Evolutionary conservation across 106 monocot species (phyloP).

Genomic region (Amphibolis antarctica): DNA sequence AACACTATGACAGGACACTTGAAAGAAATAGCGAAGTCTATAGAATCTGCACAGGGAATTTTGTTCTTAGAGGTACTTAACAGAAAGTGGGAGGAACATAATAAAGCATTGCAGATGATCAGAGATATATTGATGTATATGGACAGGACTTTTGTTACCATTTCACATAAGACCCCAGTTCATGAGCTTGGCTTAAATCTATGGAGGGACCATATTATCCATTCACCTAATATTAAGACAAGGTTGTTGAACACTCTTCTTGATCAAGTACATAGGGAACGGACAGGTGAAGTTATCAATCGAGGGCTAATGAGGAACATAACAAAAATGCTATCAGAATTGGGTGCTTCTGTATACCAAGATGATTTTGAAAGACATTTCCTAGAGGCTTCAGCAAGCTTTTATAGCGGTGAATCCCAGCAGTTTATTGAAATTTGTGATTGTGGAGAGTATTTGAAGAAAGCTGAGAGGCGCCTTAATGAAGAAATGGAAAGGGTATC

Average conservation of each 20-base stretch:
- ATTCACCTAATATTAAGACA: conserved; percentile 44
- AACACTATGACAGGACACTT: conserved; percentile 72
- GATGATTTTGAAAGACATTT: conserved; percentile 88
- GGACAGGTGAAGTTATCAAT: conserved; percentile 81
- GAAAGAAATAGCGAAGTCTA: conserved; percentile 57
- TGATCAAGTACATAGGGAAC: conserved; percentile 62
- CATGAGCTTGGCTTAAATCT: conserved; percentile 86
- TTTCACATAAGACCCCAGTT: conserved; percentile 47
- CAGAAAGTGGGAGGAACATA: conserved; percentile 85
- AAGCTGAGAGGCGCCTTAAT: conserved; percentile 73
- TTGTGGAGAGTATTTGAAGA: conserved; percentile 79
- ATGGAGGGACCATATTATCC: conserved; percentile 77
- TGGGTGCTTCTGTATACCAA: conserved; percentile 67
- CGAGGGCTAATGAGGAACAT: conserved; percentile 75
- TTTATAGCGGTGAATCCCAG: conserved; percentile 80
- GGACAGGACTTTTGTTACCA: conserved; percentile 80
- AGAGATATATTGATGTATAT: conserved; percentile 97
- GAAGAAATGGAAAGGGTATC: conserved; percentile 93
- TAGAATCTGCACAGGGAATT: conserved; percentile 76
- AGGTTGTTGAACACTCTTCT: conserved; percentile 64
- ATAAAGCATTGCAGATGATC: conserved; percentile 92
- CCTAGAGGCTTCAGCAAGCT: conserved; percentile 63
- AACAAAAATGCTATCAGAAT: conserved; percentile 84
- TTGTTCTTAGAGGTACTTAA: conserved; percentile 78
- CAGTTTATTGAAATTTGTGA: conserved; percentile 76